Percentiles rank a stretch among this genome's conserved stretches.
phyloP scores from a whole-genome alignment of 2,329 filamentous ascomycete genomes.

The Diaporthe eres region DNA sequence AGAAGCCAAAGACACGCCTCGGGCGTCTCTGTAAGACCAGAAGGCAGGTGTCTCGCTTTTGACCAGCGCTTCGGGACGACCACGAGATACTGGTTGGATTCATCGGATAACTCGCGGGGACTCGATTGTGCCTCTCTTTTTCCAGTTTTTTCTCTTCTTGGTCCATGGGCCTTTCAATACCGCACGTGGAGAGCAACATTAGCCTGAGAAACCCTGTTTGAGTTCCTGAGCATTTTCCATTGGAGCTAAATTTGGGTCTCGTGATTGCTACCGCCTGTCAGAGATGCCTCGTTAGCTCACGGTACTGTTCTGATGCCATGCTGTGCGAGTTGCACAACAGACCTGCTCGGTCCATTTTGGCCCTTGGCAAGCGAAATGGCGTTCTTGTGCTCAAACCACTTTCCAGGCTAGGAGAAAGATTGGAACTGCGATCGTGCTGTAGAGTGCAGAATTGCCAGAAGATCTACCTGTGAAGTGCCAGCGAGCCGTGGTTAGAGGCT shows the following conservation, averaged over 20 bases:
- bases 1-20: conserved; percentile 11
- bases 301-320: conserved; percentile 23
- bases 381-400: conserved; percentile 19
- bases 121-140: background rate
- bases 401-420: background rate
- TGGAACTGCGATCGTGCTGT: background rate
- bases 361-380: conserved; percentile 41
- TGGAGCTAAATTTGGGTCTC: background rate
- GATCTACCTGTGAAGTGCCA: background rate
- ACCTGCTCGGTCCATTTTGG: conserved; percentile 24
- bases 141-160: too few species aligned
- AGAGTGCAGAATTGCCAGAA: background rate
- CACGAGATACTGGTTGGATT: background rate
- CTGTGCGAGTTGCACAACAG: conserved; percentile 34
- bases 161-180: background rate
- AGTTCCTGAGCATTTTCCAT: background rate
- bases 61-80: conserved; percentile 14
- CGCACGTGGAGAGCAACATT: background rate
- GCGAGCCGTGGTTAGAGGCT: background rate
- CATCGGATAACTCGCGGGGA: too few species aligned
- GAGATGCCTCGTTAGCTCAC: conserved; percentile 2
- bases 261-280: conserved; percentile 25
- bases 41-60: background rate
- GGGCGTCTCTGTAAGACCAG: background rate
- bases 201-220: conserved; percentile 12